A percentile compares a stretch with the other conserved stretches of the same genome.
phyloP scores from a whole-genome alignment of 2,329 filamentous ascomycete species.

The Claviceps quebecensis region DNA sequence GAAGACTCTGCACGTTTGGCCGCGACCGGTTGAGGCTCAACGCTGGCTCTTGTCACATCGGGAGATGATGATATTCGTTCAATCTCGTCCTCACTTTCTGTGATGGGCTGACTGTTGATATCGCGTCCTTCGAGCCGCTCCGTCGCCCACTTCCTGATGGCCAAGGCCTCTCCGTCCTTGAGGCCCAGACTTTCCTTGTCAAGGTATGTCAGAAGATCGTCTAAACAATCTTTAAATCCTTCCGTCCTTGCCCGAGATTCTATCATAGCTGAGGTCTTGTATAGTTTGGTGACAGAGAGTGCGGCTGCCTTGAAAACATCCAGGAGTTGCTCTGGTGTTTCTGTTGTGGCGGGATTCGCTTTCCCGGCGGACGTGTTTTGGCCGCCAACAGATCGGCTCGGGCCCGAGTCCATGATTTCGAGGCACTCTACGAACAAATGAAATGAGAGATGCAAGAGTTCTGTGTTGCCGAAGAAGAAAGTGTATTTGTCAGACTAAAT shows the following conservation, averaged over 20 bases:
- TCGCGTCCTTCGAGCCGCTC: slow-evolving; percentile 55
- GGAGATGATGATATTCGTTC: slow-evolving; percentile 49
- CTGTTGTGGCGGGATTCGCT: slow-evolving; percentile 18
- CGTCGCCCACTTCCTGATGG: slow-evolving; percentile 48
- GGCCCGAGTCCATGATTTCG: slow-evolving; percentile 7
- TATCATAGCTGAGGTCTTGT: slow-evolving; percentile 75
- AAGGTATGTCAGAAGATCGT: slow-evolving; percentile 74
- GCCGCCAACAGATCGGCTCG: slow-evolving; percentile 2
- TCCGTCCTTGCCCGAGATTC: slow-evolving; percentile 62
- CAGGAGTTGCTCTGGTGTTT: slow-evolving; percentile 53
- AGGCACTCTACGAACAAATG: background rate
- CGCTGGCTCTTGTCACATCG: slow-evolving; percentile 35
- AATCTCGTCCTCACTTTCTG: slow-evolving; percentile 56
- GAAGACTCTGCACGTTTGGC: slow-evolving; percentile 15
- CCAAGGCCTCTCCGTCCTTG: slow-evolving; percentile 61
- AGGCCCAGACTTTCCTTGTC: slow-evolving; percentile 70
- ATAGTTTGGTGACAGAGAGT: slow-evolving; percentile 87
- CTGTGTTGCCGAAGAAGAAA: background rate
- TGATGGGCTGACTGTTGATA: slow-evolving; percentile 33
- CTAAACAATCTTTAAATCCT: slow-evolving; percentile 87
- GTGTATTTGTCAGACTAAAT: background rate
- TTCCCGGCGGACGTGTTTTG: slow-evolving; percentile 13
- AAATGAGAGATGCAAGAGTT: background rate
- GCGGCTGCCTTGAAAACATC: slow-evolving; percentile 87
- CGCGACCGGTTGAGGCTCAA: slow-evolving; percentile 20